These are phyloP conservation scores for Trypanosoma brucei DNA, from an alignment of 208 protist genomes.

Conservation along the genomic window DNA sequence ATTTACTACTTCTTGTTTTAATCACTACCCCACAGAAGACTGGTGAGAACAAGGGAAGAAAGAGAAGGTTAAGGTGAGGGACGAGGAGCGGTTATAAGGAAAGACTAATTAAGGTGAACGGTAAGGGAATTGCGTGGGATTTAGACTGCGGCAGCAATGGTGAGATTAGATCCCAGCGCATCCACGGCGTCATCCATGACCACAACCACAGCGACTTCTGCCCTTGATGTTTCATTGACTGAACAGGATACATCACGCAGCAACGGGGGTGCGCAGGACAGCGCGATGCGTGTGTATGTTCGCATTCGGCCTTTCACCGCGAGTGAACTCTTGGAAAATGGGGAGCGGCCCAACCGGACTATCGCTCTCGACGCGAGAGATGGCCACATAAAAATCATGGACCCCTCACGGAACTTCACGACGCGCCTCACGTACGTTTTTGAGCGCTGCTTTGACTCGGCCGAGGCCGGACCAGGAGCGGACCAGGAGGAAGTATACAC, in stretches of 20 bases:
- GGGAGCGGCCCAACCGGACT: slow-evolving; percentile 31
- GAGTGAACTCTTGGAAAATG: slow-evolving; percentile 39
- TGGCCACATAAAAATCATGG: slow-evolving; percentile 19
- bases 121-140: no score
- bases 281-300: slow-evolving; percentile 46
- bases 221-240: neutral
- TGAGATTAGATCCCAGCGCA: no score
- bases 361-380: slow-evolving; percentile 41
- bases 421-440: slow-evolving; percentile 21
- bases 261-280: neutral
- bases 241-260: neutral
- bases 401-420: slow-evolving; percentile 16
- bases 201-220: neutral
- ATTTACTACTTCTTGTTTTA: no score
- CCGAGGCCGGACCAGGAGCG: neutral
- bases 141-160: no score
- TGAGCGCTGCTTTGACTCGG: slow-evolving; percentile 25
- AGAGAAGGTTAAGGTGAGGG: no score
- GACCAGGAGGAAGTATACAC: slow-evolving; percentile 27
- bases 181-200: neutral
- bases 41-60: no score
- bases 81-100: no score
- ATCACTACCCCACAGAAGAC: no score
- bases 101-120: no score
- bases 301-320: slow-evolving; percentile 72